Percentiles rank a stretch among this genome's conserved stretches.
Evolutionary conservation across 371 early-diverging fungal species (phyloP).

Genomic region (Thermomucor indicae-seudaticae): DNA sequence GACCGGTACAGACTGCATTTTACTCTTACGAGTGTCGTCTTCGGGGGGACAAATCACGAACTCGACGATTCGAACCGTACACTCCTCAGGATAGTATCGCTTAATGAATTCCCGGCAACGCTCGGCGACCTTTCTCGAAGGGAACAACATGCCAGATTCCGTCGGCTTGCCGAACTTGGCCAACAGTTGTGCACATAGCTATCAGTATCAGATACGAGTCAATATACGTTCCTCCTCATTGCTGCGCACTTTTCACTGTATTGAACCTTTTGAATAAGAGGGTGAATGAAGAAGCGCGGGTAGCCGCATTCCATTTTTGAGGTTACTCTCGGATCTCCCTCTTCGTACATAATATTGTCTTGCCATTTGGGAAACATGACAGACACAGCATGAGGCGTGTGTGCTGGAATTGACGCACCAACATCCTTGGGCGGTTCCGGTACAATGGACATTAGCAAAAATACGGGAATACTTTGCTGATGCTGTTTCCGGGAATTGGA

Average conservation of each 20-base stretch:
- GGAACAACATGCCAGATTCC: constrained; percentile 73
- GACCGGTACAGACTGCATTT: constrained; percentile 39
- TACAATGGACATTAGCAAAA: constrained; percentile 12
- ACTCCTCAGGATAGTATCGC: constrained; percentile 31
- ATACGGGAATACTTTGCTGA: too few relatives aligned
- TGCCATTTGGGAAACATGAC: constrained; percentile 91
- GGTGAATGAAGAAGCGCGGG: constrained; percentile 89
- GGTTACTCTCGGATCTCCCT: constrained; percentile 72
- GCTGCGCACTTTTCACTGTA: neutral
- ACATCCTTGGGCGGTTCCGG: constrained; percentile 44
- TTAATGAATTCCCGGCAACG: constrained; percentile 68
- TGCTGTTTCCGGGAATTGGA: too few relatives aligned
- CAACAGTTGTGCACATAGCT: constrained; percentile 44
- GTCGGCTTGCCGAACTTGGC: constrained; percentile 62
- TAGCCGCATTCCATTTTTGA: constrained; percentile 82
- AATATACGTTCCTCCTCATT: neutral
- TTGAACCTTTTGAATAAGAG: constrained; percentile 63
- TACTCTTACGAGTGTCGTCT: too few relatives aligned
- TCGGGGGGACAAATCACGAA: constrained; percentile 45
- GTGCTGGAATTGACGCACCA: constrained; percentile 67
- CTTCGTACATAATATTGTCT: constrained; percentile 91
- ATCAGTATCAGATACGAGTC: neutral
- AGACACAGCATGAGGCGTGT: constrained; percentile 85
- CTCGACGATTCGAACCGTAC: constrained; percentile 59
- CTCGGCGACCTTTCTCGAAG: constrained; percentile 65